Evolutionary conservation across 1,139 yeast genomes (phyloP), one percentile per base, ranked within the genome.

Genomic region (Protomyces macrosporus): DNA sequence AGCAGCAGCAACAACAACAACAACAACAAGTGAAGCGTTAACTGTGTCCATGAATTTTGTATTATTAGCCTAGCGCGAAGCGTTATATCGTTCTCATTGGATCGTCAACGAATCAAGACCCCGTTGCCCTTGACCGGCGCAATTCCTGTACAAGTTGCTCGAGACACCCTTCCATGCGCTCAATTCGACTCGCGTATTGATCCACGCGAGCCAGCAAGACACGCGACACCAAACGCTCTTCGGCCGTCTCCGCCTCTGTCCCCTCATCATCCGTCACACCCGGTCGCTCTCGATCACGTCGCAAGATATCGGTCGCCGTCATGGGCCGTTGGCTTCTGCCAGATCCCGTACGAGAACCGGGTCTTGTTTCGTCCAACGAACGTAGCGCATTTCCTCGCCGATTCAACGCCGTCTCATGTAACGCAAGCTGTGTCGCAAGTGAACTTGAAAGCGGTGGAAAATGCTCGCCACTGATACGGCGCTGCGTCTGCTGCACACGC

Each of bases 341-440:
- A 12, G 48, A 42, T 23, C 48, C 48, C 9, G 48, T 42, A n/a
- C 48, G 30, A 14, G 48, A 42, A 2, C 48, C 48, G 12, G 12
- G 42, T 42, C 48, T 30, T 9, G 16, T 2, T 14, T 42, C 48
- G 2, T 12, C n/a, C 4, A 30, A 42, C 9, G 48, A 42, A 10
- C 48, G 48, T 30, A 30, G n/a, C 14, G n/a, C 42, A 14, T 23
- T 30, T 4, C 6, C 16, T 6, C 48, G 6, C 12, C 23, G 23
- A 4, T 9, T 16, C 32, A 42, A 16, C 16, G 48, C 9, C 23
- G 48, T 42, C 23, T 42, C 62, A 34, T 58, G 62, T 14, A 37
- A 50, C 6, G 62, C 62, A 6, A 58, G 48, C 23, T 58, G 62
- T 14, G 62, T 58, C 35, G 62, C 62, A 12, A 58, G 42, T 30